Base-by-base conservation (phyloP, 805 yeast species). In the Torulaspora indica region DNA sequence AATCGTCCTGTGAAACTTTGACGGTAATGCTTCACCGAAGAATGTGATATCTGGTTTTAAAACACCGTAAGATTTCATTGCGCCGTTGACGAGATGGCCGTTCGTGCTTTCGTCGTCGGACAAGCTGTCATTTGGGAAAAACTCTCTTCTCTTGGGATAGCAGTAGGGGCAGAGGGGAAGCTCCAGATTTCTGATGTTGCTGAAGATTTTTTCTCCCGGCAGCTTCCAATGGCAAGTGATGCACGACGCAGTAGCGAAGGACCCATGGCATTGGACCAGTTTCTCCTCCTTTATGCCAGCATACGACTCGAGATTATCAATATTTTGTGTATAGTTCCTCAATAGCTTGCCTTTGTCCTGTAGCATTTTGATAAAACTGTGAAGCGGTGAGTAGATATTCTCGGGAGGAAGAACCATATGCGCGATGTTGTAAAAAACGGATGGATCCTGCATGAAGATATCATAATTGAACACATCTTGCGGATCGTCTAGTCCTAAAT, bases 1-100 rank as follows among this genome's bases (percentile, higher is more conserved):
- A 23, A 81, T 75, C 24, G 70, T 61, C 36, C 74, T 73, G 54
- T 87, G 90, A 58, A 82, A 89, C 38, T 72, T 64, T 10, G 71
- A 70, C 1, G 96, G 96, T 46, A 89, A 69, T 12, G 81, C 78
- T 62, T 89, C 96, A 12, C 95, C 95, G 54, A 89, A 89, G 58
- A 89, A 89, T 0, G 95, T 88, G 48, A 89, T 89, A 60, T 89
- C 95, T 0, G 97, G 97, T 61, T 90, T 89, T 76, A 86, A 74
- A 2, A 88, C 91, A 12, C 96, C 96, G 59, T 66, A 78, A 7
- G 84, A 75, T 54, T 77, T 75, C 18, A 71, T 64, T 10, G 47
- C 54, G 15, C 47, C 35, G n/a, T 36, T 46, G 14, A 5, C 30
- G 40, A 30, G 17, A 23, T 42, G 35, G 9, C 29, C 31, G 18